Percentiles rank a stretch among this genome's conserved stretches.
phyloP scores from a whole-genome alignment of 495 filamentous ascomycete species.

The Alectoria sarmentosa region DNA sequence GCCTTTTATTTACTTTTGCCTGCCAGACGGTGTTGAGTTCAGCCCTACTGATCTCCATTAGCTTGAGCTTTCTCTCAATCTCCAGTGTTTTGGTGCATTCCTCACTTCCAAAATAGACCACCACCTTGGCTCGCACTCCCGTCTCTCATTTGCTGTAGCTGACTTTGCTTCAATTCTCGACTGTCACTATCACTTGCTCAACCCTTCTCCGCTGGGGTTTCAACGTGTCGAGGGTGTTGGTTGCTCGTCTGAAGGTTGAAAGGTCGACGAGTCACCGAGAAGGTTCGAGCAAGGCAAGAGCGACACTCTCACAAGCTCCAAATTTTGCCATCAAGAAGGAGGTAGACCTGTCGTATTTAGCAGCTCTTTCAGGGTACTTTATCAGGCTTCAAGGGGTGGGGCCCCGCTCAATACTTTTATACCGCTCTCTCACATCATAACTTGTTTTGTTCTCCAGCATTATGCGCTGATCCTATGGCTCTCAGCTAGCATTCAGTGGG shows the following conservation, averaged over 20 bases:
- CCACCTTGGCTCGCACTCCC: not conserved
- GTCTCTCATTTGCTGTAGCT: conserved; percentile 1
- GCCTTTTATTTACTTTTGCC: not conserved
- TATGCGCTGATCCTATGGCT: not conserved
- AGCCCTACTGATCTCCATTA: conserved; percentile 5
- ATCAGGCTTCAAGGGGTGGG: conserved; percentile 5
- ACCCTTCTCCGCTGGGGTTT: not conserved
- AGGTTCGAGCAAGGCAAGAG: not conserved
- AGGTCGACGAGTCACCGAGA: not conserved
- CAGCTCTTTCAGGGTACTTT: not conserved
- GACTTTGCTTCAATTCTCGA: conserved; percentile 8
- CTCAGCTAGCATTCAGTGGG: conserved; percentile 5
- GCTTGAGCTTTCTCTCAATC: not conserved
- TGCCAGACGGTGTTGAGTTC: not conserved
- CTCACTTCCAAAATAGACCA: conserved; percentile 5
- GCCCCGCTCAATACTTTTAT: not conserved
- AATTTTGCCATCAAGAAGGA: not conserved
- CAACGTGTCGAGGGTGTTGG: not conserved
- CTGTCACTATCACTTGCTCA: conserved; percentile 1
- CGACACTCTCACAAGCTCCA: not conserved
- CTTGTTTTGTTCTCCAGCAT: not conserved
- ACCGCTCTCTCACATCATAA: not conserved
- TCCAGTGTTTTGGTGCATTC: conserved; percentile 18
- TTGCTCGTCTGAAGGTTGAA: not conserved
- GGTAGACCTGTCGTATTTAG: not conserved